These are phyloP conservation scores for Hemisphaericaspora subhashii DNA, from an alignment of 1,139 yeast genomes.

Conservation along the genomic window DNA sequence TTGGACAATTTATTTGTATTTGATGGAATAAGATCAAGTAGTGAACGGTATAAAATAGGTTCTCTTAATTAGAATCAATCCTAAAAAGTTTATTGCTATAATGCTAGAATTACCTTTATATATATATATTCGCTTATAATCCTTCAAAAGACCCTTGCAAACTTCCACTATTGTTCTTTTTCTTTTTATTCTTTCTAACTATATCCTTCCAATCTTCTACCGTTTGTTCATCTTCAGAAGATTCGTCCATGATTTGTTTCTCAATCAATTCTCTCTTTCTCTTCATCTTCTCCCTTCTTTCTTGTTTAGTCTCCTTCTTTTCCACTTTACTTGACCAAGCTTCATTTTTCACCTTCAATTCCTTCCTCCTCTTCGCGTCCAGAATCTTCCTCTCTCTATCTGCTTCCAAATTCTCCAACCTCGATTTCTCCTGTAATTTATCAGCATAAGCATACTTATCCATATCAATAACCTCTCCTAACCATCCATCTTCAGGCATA, in stretches of 20 bases:
- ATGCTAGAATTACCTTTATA: background rate
- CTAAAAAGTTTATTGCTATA: background rate
- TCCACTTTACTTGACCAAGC: slow-evolving; percentile 80
- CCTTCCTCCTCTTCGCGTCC: slow-evolving; percentile 51
- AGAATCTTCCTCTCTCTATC: slow-evolving; percentile 43
- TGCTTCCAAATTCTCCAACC: slow-evolving; percentile 58
- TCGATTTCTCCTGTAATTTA: slow-evolving; percentile 57
- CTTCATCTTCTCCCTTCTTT: slow-evolving; percentile 63
- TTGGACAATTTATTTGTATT: slow-evolving; percentile 63
- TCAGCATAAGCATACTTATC: slow-evolving; percentile 67
- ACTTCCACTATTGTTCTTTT: slow-evolving; percentile 34
- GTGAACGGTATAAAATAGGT: slow-evolving; percentile 49
- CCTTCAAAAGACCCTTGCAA: slow-evolving; percentile 72
- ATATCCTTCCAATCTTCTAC: slow-evolving; percentile 87
- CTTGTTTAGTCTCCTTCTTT: slow-evolving; percentile 61
- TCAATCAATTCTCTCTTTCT: slow-evolving; percentile 64
- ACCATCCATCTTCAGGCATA: slow-evolving; percentile 71
- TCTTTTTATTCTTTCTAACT: slow-evolving; percentile 63
- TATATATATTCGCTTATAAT: slow-evolving; percentile 42
- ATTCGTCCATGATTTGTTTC: slow-evolving; percentile 49
- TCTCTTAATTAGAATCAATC: background rate
- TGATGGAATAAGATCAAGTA: slow-evolving; percentile 61
- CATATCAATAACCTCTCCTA: slow-evolving; percentile 61
- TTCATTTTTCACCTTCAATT: slow-evolving; percentile 52
- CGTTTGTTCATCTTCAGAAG: slow-evolving; percentile 51